phyloP scores from a whole-genome alignment of 441 rosid genomes.

The Daphne laureola region DNA sequence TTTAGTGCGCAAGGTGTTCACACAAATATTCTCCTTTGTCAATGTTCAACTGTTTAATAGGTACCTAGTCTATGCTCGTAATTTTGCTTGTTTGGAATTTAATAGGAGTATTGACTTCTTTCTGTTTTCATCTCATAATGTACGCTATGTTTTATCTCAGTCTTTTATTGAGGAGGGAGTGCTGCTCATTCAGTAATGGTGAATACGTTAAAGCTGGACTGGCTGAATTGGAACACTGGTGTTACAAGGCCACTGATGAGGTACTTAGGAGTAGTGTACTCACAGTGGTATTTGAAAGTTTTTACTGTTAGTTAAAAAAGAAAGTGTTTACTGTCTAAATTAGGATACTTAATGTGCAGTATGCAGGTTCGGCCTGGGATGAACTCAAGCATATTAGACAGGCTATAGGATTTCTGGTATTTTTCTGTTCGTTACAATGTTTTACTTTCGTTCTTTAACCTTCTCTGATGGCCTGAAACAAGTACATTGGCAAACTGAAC shows the following conservation, averaged over 20 bases:
- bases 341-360: constrained; percentile 35
- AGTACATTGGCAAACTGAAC: constrained; percentile 1
- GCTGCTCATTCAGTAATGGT: constrained; percentile 97
- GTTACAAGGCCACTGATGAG: constrained; percentile 94
- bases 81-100: constrained; percentile 6
- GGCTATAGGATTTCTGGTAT: constrained; percentile 81
- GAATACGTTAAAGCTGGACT: constrained; percentile 96
- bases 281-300: neutral
- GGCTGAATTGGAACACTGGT: constrained; percentile 97
- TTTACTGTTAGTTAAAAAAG: too few relatives aligned
- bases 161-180: constrained; percentile 85
- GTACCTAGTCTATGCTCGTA: constrained; percentile 12
- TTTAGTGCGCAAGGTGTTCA: constrained; percentile 16
- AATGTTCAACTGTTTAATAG: constrained; percentile 22
- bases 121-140: neutral
- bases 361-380: constrained; percentile 84
- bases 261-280: constrained; percentile 28
- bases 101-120: constrained; percentile 8
- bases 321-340: neutral
- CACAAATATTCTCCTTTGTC: constrained; percentile 19
- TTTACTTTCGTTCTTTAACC: constrained; percentile 11
- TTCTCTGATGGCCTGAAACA: constrained; percentile 1
- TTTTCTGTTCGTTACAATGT: constrained; percentile 4
- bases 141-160: constrained; percentile 27
- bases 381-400: constrained; percentile 73